Conservation (phyloP, 345 rosid species). For the Rhodamnia rubescens region DNA sequence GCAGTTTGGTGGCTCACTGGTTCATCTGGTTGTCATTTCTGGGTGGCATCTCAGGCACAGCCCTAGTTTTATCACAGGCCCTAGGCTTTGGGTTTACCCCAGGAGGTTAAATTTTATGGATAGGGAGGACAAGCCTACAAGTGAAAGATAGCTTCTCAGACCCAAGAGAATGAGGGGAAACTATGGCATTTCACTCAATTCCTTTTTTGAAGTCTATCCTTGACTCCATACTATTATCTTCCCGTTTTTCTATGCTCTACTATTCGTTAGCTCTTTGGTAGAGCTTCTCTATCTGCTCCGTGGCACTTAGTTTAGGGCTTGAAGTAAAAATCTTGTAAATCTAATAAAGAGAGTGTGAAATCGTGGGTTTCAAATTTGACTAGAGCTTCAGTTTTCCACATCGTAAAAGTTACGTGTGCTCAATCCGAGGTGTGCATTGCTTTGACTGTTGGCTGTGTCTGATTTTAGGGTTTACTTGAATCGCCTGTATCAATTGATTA, state of each 20-base stretch:
- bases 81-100: neutral
- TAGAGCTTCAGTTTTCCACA: neutral
- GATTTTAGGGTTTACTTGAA: neutral
- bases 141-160: neutral
- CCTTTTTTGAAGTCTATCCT: neutral
- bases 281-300: neutral
- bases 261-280: neutral
- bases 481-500: neutral
- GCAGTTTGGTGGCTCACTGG: neutral
- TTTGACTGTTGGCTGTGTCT: neutral
- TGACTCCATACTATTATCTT: neutral
- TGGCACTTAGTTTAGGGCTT: neutral
- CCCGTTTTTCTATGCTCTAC: neutral
- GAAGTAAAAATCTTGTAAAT: neutral
- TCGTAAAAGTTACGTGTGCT: neutral
- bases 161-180: neutral
- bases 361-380: neutral
- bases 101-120: neutral
- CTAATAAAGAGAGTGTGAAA: neutral
- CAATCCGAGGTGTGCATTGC: neutral
- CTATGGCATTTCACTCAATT: neutral
- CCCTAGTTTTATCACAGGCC: neutral
- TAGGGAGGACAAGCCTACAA: neutral
- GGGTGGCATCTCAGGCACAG: neutral
- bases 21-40: neutral